Evolutionary conservation across 116 monocot genomes (phyloP).

Genomic region (Zostera marina): DNA sequence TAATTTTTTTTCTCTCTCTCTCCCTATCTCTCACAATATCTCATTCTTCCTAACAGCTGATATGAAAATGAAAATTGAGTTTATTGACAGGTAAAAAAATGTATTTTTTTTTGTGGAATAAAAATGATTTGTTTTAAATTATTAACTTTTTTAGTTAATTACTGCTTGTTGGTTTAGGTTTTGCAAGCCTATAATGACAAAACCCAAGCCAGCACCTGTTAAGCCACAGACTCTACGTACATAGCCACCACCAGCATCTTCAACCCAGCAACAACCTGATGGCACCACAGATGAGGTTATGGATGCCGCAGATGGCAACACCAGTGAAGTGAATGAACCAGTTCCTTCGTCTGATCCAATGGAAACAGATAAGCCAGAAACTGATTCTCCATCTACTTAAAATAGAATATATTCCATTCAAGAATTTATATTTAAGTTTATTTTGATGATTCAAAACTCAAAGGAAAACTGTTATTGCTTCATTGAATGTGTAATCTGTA

Average conservation of each 20-base stretch:
- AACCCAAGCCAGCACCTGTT: conserved; percentile 53
- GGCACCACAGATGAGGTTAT: conserved; percentile 3
- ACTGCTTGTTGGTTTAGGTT: conserved; percentile 24
- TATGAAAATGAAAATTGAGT: conserved; percentile 53
- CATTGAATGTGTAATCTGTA: too few species aligned
- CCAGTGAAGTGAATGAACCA: not conserved
- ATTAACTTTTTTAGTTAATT: not conserved
- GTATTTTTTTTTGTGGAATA: not conserved
- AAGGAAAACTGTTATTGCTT: too few species aligned
- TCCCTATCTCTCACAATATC: too few species aligned
- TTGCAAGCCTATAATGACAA: conserved; percentile 83
- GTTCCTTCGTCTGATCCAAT: conserved; percentile 25
- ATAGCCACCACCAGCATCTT: conserved; percentile 15
- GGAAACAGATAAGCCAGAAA: conserved; percentile 53
- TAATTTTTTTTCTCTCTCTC: too few species aligned
- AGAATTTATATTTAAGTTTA: too few species aligned
- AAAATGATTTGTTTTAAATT: not conserved
- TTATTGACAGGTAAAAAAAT: conserved; percentile 53
- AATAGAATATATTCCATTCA: too few species aligned
- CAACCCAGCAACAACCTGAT: conserved; percentile 13
- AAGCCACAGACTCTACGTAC: conserved; percentile 53
- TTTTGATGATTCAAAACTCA: too few species aligned
- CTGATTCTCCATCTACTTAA: too few species aligned
- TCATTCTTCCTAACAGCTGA: conserved; percentile 52
- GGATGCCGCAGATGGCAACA: conserved; percentile 7